phyloP scores from a whole-genome alignment of 2,329 filamentous ascomycete genomes.

The Elsinoe australis region DNA sequence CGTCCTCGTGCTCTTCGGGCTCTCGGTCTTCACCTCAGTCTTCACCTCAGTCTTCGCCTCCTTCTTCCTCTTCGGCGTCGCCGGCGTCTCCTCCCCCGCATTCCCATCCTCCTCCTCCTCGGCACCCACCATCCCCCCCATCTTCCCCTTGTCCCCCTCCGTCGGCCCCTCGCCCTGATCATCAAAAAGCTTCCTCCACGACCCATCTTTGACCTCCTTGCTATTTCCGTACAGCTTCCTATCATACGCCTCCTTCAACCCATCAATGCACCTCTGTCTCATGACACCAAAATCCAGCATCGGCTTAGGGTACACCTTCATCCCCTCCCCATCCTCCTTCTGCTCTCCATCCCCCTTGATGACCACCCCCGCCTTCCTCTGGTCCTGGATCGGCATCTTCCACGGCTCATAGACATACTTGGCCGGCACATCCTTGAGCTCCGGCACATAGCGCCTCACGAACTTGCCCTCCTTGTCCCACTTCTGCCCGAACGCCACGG shows the following conservation, averaged over 20 bases:
- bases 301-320: slow-evolving; percentile 57
- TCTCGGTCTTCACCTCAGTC: slow-evolving; percentile 14
- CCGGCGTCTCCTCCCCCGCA: slow-evolving; percentile 12
- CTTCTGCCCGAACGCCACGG: slow-evolving; percentile 64
- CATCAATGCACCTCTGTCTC: slow-evolving; percentile 54
- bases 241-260: slow-evolving; percentile 63
- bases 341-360: slow-evolving; percentile 46
- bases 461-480: slow-evolving; percentile 64
- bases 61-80: slow-evolving; percentile 15
- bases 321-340: slow-evolving; percentile 36
- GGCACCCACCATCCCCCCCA: slow-evolving; percentile 32
- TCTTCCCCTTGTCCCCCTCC: slow-evolving; percentile 33
- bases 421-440: slow-evolving; percentile 52
- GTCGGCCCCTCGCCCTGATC: slow-evolving; percentile 41
- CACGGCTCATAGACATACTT: slow-evolving; percentile 76
- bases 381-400: slow-evolving; percentile 61
- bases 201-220: slow-evolving; percentile 54
- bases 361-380: slow-evolving; percentile 59
- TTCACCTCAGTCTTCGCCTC: slow-evolving; percentile 14
- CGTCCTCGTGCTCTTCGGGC: slow-evolving; percentile 17
- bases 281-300: slow-evolving; percentile 68
- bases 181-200: slow-evolving; percentile 45
- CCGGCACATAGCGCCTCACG: slow-evolving; percentile 59
- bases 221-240: slow-evolving; percentile 59
- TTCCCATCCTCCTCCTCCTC: slow-evolving; percentile 20